A percentile compares a stretch with the other conserved stretches of the same genome.
Evolutionary conservation across 805 yeast genomes (phyloP).

Genomic region (Candida sonorensis): DNA sequence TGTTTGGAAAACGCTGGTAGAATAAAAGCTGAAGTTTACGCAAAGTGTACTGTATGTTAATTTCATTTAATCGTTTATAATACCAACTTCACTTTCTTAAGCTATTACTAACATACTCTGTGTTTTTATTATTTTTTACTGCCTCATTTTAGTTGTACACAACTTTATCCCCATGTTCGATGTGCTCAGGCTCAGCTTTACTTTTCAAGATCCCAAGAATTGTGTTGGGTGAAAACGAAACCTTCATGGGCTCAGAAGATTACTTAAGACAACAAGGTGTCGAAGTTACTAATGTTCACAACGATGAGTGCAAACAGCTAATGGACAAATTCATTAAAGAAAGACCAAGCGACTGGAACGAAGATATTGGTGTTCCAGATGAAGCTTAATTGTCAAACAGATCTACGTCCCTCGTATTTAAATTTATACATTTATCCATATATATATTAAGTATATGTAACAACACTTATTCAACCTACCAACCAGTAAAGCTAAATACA

Average conservation of each 20-base stretch:
- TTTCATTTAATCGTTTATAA: neutral
- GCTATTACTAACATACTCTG: constrained; percentile 2
- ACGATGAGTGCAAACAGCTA: constrained; percentile 55
- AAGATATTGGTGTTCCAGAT: constrained; percentile 56
- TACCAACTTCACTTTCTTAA: neutral
- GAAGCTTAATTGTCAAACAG: neutral
- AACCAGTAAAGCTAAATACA: too few species aligned
- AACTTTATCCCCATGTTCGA: constrained; percentile 85
- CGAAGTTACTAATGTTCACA: constrained; percentile 57
- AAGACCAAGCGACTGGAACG: constrained; percentile 73
- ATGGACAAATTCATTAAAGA: constrained; percentile 76
- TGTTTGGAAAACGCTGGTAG: constrained; percentile 90
- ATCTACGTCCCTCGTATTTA: too few species aligned
- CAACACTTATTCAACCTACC: too few species aligned
- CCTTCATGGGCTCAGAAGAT: constrained; percentile 79
- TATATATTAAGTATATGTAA: too few species aligned
- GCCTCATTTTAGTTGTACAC: constrained; percentile 56
- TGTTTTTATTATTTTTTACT: neutral
- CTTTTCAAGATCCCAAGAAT: constrained; percentile 84
- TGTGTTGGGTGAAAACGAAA: constrained; percentile 84
- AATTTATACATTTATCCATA: too few species aligned
- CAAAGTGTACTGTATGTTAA: constrained; percentile 56
- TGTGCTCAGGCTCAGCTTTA: constrained; percentile 93
- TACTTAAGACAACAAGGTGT: constrained; percentile 62
- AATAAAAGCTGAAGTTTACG: constrained; percentile 70